phyloP scores from a whole-genome alignment of 2,329 filamentous ascomycete genomes.

The Aspergillus proliferans region DNA sequence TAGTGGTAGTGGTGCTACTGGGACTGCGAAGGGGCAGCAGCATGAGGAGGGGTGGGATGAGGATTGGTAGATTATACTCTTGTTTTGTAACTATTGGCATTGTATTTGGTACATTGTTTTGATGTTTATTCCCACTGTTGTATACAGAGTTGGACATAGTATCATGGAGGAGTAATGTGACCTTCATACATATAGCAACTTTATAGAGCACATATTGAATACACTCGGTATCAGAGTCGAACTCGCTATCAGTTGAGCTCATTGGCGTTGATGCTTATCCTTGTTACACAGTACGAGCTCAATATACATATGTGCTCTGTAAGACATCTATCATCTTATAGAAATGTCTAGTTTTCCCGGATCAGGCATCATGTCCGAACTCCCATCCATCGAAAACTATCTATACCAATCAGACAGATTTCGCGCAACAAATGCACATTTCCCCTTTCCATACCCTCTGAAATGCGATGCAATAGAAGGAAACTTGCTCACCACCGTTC shows the following conservation, averaged over 20 bases:
- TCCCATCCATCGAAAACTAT: not conserved
- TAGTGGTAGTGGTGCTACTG: not conserved
- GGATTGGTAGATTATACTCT: slow-evolving; percentile 32
- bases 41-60: slow-evolving; percentile 48
- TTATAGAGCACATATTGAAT: too few species aligned
- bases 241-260: too few species aligned
- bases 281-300: too few species aligned
- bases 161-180: too few species aligned
- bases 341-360: too few species aligned
- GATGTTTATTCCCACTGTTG: not conserved
- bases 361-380: not conserved
- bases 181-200: too few species aligned
- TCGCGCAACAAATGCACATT: not conserved
- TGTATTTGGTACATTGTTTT: not conserved
- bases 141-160: too few species aligned
- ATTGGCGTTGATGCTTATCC: too few species aligned
- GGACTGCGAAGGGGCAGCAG: slow-evolving; percentile 30
- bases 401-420: not conserved
- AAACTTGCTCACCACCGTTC: not conserved
- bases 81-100: not conserved
- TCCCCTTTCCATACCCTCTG: not conserved
- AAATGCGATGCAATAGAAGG: not conserved
- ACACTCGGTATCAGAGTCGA: too few species aligned
- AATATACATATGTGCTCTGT: too few species aligned
- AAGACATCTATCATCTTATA: too few species aligned